Conservation (phyloP, 352 stramenopile genomes). For the Globisporangium emineosum region DNA sequence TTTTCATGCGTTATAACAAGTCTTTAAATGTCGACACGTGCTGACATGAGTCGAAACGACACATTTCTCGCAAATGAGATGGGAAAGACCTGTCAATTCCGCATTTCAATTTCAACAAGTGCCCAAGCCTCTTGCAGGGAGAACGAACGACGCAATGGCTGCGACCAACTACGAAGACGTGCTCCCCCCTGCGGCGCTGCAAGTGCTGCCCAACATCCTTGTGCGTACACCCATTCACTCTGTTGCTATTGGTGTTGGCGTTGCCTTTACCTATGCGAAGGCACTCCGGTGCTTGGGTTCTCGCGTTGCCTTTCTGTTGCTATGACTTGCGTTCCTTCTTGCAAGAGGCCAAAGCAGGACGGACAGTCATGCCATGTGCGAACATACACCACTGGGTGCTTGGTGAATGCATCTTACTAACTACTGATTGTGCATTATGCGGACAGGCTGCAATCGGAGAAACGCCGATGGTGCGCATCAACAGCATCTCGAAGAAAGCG, state of each 20-base stretch:
- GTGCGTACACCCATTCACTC: slow-evolving; percentile 17
- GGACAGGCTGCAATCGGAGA: slow-evolving; percentile 62
- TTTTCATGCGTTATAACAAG: not conserved
- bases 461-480: slow-evolving; percentile 93
- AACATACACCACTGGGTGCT: not conserved
- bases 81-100: not conserved
- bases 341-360: not conserved
- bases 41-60: not conserved
- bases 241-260: not conserved
- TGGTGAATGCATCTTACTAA: not conserved
- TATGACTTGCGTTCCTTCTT: not conserved
- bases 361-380: not conserved
- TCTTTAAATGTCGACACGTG: not conserved
- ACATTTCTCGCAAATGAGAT: not conserved
- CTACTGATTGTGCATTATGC: not conserved
- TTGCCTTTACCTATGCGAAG: not conserved
- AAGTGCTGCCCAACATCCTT: slow-evolving; percentile 64
- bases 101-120: not conserved
- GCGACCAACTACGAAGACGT: slow-evolving; percentile 18
- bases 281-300: not conserved
- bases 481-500: slow-evolving; percentile 78
- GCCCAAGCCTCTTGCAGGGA: too few species aligned
- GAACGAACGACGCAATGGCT: too few species aligned
- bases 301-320: not conserved
- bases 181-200: slow-evolving; percentile 37